Evolutionary conservation across 495 filamentous ascomycete species (phyloP).

Genomic region (Pseudomonodictys pantanalensis): DNA sequence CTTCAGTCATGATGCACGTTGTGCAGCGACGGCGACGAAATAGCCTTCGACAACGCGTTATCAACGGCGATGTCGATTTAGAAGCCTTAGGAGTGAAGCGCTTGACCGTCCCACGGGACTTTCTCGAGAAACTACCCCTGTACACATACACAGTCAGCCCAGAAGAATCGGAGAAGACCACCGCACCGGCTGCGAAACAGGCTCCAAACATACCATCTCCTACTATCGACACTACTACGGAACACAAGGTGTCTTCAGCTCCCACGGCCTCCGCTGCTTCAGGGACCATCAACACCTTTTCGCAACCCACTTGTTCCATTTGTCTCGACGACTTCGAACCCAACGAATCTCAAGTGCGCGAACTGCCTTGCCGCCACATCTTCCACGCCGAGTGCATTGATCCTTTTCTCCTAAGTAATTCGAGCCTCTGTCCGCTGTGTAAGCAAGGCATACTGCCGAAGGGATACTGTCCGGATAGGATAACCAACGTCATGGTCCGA

Average conservation of each 20-base stretch:
- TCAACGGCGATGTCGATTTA: conserved; percentile 72
- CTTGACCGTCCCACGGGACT: conserved; percentile 63
- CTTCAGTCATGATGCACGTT: conserved; percentile 69
- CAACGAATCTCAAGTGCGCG: conserved; percentile 65
- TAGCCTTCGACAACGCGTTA: conserved; percentile 63
- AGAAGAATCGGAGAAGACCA: conserved; percentile 8
- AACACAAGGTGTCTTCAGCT: conserved; percentile 34
- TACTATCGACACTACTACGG: conserved; percentile 24
- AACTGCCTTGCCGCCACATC: conserved; percentile 84
- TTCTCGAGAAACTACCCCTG: conserved; percentile 68
- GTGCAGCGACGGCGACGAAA: conserved; percentile 65
- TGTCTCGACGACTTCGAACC: conserved; percentile 79
- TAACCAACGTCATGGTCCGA: conserved; percentile 83
- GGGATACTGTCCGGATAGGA: conserved; percentile 60
- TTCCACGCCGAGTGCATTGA: conserved; percentile 91
- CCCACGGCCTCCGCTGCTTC: conserved; percentile 22
- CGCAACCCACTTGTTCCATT: conserved; percentile 76
- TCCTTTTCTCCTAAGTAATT: conserved; percentile 64
- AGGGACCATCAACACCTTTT: conserved; percentile 40
- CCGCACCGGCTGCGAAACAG: conserved; percentile 5
- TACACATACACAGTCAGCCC: conserved; percentile 57
- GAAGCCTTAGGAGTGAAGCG: conserved; percentile 76
- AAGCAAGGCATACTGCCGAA: conserved; percentile 69
- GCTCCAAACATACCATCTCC: conserved; percentile 18
- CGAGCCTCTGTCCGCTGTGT: conserved; percentile 83